Base-by-base conservation (phyloP, 768 basidiomycete genomes). In the Lyophyllum shimeji region DNA sequence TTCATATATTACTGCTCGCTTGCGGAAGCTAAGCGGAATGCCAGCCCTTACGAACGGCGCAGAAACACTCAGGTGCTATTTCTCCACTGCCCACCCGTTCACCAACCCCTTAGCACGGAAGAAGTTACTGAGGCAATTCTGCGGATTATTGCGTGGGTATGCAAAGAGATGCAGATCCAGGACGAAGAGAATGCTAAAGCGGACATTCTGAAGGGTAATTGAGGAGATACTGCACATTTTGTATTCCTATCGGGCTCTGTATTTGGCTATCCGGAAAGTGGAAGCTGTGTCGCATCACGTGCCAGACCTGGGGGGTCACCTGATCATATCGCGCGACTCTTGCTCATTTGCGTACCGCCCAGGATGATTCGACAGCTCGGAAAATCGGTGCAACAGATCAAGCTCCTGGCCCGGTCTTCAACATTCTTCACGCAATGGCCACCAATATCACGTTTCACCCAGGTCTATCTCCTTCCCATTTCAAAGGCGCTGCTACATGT, bases 1-100 rank as follows among this genome's bases (percentile, higher is more conserved):
- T 90, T 86, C 67, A 80, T 86, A 56, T 89, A 86, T 67, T 91
- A 87, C 63, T 86, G 86, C 64, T 89, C 87, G 9, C 77, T 90
- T 24, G 86, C 87, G 4, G 88, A 89, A 65, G 78, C 82, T 24
- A 82, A 79, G 63, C 81, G 85, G 2, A 74, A 69, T 18, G 72
- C 73, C 1, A 78, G 78, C 47, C 71, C 70, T 3, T 71, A 74
- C 43, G 77, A 76, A 52, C 76, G 75, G 53, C 72, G 72, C 23
- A 70, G 74, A 17, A 72, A 72, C 39, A 75, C 75, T 3, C 77
- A 78, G 43, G 86, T 90, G 46, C 69, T 90, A 7, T 87, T 87
- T 68, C 69, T 90, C 63, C 89, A 90, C 64, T 87, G 86, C 62
- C 84, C 86, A 11, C 89, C 89, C 0, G 78, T 84, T 15, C 80